phyloP scores from a whole-genome alignment of 495 filamentous ascomycete genomes.

The Penicillium canariense region DNA sequence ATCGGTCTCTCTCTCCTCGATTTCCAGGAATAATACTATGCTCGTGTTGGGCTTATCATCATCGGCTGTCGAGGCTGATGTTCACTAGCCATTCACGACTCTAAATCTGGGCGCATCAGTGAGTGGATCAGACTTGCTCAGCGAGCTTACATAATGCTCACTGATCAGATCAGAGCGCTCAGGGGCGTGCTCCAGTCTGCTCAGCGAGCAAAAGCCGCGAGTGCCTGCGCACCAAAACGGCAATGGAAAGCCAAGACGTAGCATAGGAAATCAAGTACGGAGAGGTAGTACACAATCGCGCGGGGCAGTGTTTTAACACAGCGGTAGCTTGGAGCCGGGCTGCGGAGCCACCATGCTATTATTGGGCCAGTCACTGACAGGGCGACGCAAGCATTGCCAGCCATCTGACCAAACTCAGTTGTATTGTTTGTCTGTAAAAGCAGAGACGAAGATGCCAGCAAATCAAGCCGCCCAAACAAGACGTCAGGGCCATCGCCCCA shows the following conservation, averaged over 20 bases:
- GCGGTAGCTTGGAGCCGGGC: background rate
- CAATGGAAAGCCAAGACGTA: no score
- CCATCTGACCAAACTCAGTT: background rate
- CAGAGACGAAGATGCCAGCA: background rate
- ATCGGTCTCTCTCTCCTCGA: background rate
- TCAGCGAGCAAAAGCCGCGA: no score
- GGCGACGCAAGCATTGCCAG: background rate
- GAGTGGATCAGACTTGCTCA: no score
- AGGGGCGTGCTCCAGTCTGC: no score
- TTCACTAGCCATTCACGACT: slow-evolving; percentile 16
- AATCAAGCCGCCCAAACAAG: background rate
- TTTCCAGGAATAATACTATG: background rate
- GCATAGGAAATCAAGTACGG: no score
- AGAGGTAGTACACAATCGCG: no score
- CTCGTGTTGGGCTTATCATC: slow-evolving; percentile 12
- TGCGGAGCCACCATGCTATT: background rate
- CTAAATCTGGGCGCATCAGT: no score
- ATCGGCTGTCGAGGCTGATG: background rate
- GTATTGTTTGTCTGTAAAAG: background rate
- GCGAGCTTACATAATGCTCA: slow-evolving; percentile 52
- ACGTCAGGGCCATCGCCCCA: background rate
- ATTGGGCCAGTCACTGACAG: background rate
- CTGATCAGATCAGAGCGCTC: no score
- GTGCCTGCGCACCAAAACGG: no score
- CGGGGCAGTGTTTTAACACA: no score